Percentiles rank a stretch among this genome's conserved stretches.
Evolutionary conservation across 2,329 filamentous ascomycete genomes (phyloP).

Genomic region (Penicillium sp.): DNA sequence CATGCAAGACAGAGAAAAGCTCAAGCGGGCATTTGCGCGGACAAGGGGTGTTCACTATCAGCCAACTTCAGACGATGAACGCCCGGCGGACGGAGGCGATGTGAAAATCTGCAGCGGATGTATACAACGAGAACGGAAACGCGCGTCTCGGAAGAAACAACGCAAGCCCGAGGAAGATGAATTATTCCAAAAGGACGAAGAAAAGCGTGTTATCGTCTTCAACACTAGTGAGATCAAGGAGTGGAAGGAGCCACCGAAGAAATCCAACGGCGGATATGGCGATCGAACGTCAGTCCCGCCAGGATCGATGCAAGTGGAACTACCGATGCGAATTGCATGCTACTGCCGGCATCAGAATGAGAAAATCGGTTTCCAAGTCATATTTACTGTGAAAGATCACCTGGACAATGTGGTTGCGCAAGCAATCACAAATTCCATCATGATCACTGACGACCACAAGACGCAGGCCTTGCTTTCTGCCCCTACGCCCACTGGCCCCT

Average conservation of each 20-base stretch:
- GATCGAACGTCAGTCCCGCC: conserved; percentile 41
- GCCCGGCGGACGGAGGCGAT: conserved; percentile 83
- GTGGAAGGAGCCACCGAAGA: conserved; percentile 63
- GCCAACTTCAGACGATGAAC: conserved; percentile 57
- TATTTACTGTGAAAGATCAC: conserved; percentile 88
- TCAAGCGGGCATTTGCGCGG: conserved; percentile 62
- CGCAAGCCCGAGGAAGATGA: conserved; percentile 92
- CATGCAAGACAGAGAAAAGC: conserved; percentile 68
- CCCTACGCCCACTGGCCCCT: conserved; percentile 34
- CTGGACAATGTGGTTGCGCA: conserved; percentile 74
- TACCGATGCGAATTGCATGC: conserved; percentile 93
- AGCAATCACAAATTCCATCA: conserved; percentile 79
- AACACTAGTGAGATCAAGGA: conserved; percentile 85
- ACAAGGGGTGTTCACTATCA: conserved; percentile 46
- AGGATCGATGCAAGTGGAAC: conserved; percentile 71
- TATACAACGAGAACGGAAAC: conserved; percentile 84
- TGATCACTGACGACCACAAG: conserved; percentile 98
- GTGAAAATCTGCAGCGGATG: conserved; percentile 90
- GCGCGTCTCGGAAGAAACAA: conserved; percentile 85
- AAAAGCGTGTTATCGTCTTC: conserved; percentile 80
- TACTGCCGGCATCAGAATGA: conserved; percentile 95
- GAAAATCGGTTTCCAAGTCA: conserved; percentile 86
- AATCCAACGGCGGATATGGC: conserved; percentile 48
- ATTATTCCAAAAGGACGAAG: conserved; percentile 75
- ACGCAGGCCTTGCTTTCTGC: conserved; percentile 60